phyloP scores from a whole-genome alignment of 2,329 filamentous ascomycete species.

The Lithohypha guttulata region DNA sequence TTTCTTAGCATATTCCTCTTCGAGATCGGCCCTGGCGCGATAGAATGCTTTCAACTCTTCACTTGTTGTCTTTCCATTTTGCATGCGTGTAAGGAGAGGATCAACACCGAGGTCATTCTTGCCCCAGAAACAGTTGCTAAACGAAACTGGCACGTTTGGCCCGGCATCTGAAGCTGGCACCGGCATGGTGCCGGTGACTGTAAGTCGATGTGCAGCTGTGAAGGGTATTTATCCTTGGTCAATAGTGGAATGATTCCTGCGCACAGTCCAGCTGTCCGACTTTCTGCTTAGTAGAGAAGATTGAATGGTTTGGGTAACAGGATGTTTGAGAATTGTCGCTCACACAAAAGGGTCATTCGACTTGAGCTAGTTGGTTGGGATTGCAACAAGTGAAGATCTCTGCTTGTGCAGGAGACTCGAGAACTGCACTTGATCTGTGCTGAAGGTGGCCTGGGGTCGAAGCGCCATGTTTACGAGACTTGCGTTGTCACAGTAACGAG shows the following conservation, averaged over 20 bases:
- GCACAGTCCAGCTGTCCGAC: neutral
- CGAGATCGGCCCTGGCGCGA: conserved; percentile 76
- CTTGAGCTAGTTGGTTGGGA: neutral
- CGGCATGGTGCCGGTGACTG: conserved; percentile 6
- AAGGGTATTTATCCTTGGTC: neutral
- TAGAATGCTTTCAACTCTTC: conserved; percentile 94
- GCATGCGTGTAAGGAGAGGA: conserved; percentile 88
- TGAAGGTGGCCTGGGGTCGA: neutral
- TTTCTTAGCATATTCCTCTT: conserved; percentile 92
- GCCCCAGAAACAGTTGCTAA: conserved; percentile 99
- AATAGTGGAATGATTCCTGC: neutral
- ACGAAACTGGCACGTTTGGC: conserved; percentile 19
- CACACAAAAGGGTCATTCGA: too few relatives aligned
- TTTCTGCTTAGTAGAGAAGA: neutral
- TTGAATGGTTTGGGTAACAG: too few relatives aligned
- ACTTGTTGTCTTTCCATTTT: conserved; percentile 82
- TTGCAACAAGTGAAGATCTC: neutral
- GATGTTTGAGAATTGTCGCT: too few relatives aligned
- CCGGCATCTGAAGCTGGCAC: conserved; percentile 5
- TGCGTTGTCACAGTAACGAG: neutral
- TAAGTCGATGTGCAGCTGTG: neutral
- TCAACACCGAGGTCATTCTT: conserved; percentile 94
- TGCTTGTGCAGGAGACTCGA: neutral
- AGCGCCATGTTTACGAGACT: neutral
- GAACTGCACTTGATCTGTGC: neutral